Base-by-base conservation (phyloP, 306 rosid species). In the Medicago ruthenica region DNA sequence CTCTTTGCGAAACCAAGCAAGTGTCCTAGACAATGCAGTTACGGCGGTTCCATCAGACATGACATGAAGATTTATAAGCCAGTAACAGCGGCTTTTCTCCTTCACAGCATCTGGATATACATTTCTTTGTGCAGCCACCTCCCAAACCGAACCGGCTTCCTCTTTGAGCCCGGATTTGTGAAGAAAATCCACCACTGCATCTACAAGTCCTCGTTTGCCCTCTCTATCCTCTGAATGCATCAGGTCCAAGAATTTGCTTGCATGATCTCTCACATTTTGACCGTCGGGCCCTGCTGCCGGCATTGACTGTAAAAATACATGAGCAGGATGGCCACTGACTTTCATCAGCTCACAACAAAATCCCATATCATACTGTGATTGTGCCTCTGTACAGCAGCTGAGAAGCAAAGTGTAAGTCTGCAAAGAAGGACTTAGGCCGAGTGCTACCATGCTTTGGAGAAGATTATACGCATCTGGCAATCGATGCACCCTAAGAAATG, bases 31-130 rank as follows among this genome's bases (percentile, higher is more conserved):
- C 67, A 94, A 82, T 2, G 98, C 97, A 44, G 89, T 94, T 44
- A 94, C 90, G 7, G 98, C 98, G 9, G 98, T 94, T 58, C 98
- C 97, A 54, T 94, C 97, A 0, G 98, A 94, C 98, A 94, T 94
- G 15, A 91, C 96, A 83, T 94, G 98, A 63, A 94, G 91, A 82
- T 94, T 94, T 76, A 94, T 94, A 40, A 94, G 98, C 98, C 98
- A 94, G 59, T 88, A 90, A 53, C 96, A 86, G 1, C 89, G 76
- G 82, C 98, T 82, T 71, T 91, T 90, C 90, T 91, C 93, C 81
- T 73, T 91, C 42, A 94, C 86, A 0, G 97, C 96, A 39, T 94
- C 96, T 20, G 98, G 98, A 42, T 94, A 94, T 18, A 94, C 95
- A 61, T 92, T 94, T 81, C 82, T 91, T 36, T 83, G 86, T 1